phyloP scores from a whole-genome alignment of 2,329 filamentous ascomycete genomes.

The Aspergillus ustus region DNA sequence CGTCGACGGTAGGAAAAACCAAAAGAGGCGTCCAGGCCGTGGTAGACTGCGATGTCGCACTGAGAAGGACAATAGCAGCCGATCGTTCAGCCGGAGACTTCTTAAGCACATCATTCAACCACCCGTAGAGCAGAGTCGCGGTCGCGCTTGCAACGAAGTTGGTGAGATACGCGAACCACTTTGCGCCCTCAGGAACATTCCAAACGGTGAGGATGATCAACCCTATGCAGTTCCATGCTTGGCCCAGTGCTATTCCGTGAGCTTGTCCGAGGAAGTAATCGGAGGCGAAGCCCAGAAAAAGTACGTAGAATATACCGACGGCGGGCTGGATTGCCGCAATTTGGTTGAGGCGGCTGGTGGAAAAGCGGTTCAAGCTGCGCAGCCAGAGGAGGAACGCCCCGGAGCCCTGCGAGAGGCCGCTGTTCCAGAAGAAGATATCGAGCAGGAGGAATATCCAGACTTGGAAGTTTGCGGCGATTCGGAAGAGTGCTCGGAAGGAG shows the following conservation, averaged over 20 bases:
- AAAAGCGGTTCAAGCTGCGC: constrained; percentile 58
- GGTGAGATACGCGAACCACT: constrained; percentile 60
- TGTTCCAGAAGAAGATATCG: constrained; percentile 63
- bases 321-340: constrained; percentile 58
- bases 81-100: constrained; percentile 49
- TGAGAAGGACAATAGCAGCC: constrained; percentile 57
- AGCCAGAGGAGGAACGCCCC: constrained; percentile 63
- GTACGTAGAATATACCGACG: constrained; percentile 61
- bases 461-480: constrained; percentile 48
- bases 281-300: constrained; percentile 59
- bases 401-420: constrained; percentile 50
- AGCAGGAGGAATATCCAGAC: constrained; percentile 58
- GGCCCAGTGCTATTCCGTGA: constrained; percentile 59
- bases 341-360: constrained; percentile 54
- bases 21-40: constrained; percentile 62
- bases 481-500: constrained; percentile 31
- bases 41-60: constrained; percentile 58
- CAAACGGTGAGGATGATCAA: constrained; percentile 59
- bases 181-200: constrained; percentile 59
- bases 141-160: constrained; percentile 57
- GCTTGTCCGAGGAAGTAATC: constrained; percentile 59
- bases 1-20: constrained; percentile 54
- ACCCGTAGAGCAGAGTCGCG: constrained; percentile 61
- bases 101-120: constrained; percentile 58
- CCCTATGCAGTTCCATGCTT: constrained; percentile 58